phyloP scores from a whole-genome alignment of 2,329 filamentous ascomycete genomes.

The Emericellopsis cladophorae region DNA sequence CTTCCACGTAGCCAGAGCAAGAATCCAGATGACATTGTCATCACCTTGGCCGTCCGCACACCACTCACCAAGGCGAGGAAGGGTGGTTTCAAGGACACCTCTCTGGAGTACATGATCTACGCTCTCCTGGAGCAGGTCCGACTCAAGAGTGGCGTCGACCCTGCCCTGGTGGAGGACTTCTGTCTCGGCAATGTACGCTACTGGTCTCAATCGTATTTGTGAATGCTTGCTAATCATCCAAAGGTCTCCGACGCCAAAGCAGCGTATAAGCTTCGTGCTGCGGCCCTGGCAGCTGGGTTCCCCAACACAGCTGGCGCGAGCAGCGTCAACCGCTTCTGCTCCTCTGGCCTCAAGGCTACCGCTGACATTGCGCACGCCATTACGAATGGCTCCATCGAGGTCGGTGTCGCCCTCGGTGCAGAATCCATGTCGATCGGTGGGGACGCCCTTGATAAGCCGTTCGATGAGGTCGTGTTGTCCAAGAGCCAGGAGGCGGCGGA shows the following conservation, averaged over 20 bases:
- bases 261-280: constrained; percentile 82
- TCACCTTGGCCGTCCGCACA: constrained; percentile 82
- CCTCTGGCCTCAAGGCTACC: constrained; percentile 86
- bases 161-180: constrained; percentile 75
- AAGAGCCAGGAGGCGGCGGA: constrained; percentile 67
- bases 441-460: constrained; percentile 57
- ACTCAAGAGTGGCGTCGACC: constrained; percentile 64
- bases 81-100: constrained; percentile 91
- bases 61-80: constrained; percentile 81
- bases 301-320: constrained; percentile 77
- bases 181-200: constrained; percentile 76
- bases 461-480: constrained; percentile 62
- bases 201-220: not conserved
- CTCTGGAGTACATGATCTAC: constrained; percentile 75
- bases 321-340: constrained; percentile 92
- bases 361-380: constrained; percentile 93
- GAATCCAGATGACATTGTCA: constrained; percentile 92
- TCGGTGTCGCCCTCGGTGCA: constrained; percentile 78
- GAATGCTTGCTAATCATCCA: too few relatives aligned
- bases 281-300: constrained; percentile 81
- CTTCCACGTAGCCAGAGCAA: constrained; percentile 61
- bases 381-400: constrained; percentile 62
- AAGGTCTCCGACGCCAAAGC: constrained; percentile 76
- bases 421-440: constrained; percentile 75
- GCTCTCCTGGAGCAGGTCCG: constrained; percentile 67